Base-by-base conservation (phyloP, 2,329 filamentous ascomycete genomes). In the Huntiella omanensis region DNA sequence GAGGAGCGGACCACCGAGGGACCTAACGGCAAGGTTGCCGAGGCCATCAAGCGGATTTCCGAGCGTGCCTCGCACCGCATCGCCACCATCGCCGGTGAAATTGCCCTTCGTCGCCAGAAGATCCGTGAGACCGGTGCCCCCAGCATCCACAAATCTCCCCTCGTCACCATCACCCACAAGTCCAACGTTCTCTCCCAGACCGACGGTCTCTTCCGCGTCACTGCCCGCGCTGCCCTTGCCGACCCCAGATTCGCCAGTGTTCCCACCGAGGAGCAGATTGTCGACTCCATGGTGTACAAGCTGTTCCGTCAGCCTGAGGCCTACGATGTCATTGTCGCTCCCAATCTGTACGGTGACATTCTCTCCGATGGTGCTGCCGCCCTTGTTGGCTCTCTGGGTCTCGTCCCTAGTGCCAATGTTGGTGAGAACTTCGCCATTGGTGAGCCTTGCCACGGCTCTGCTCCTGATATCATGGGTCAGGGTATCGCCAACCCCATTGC, bases 261-360 rank as follows among this genome's bases (percentile, higher is more conserved):
- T 46, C 65, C 66, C 37, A 70, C 95, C 46, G 91, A 96, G 64
- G 91, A 96, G 71, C 91, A 98, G 68, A 98, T 98, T 55, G 88
- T 98, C 52, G 91, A 98, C 66, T 88, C 81, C 51, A 98, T 98
- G 91, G 86, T 96, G 49, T 96, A 96, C 76, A 96, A 96, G 71
- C 81, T 98, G 48, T 96, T 96, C 77, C 84, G 88, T 52, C 85
- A 96, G 65, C 91, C 91, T 38, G 73, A 80, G 58, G 81, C 80
- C 58, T 98, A 96, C 75, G 91, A 98, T 62, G 88, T 96, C 54
- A 93, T 98, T 55, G 91, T 98, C 40, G 91, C 88, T 6, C 91
- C 88, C 45, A 96, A 96, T 67, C 73, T 98, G 51, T 96, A 98
- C 66, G 91, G 91, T 54, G 91, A 98, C 63, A 91, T 98, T 54